Base-by-base conservation (phyloP, 768 basidiomycete species). In the Boletus insuetus region DNA sequence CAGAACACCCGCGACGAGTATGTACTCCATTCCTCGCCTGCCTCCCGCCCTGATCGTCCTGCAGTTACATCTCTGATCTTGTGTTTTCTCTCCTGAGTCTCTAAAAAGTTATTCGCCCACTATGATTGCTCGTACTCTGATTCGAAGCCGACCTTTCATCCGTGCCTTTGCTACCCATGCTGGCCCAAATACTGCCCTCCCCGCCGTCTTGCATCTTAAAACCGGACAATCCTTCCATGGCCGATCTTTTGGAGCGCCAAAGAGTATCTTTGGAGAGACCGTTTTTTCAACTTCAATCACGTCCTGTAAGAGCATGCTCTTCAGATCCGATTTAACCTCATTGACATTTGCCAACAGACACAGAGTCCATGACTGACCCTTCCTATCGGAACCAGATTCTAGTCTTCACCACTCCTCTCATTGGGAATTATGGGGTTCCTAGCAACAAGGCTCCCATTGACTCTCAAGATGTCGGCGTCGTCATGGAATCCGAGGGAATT, bases 241-340 rank as follows among this genome's bases (percentile, higher is more conserved):
- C 20, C 83, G 83, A 40, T 88, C 89, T 6, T 99, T 99, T 70
- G 97, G 97, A 59, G 86, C 90, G 24, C 85, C 86, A 42, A 85
- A 79, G 65, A 94, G 91, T 67, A 83, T 86, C 51, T 98, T 83
- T 74, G 97, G 97, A 50, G 97, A 99, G 79, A 97, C 96, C 1
- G 97, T 99, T 29, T 99, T 99, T 74, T 96, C 94, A 14, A 99
- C 97, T 32, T 95, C 94, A 41, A 99, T 99, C 71, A 99, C 97
- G 1, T 97, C 94, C 39, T 99, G 94, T 94, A 58, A 63, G 89
- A 78, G 46, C 24, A 49, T 16, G 45, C 26, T 51, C 53, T 13
- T 35, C 29, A 49, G 8, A 31, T 53, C 16, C 34, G 2, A 50
- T 56, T 39, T 50, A 51, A 53, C 58, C 41, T 42, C 43, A 6